These are phyloP conservation scores for Sordariomycetes sp. DNA, from an alignment of 2,329 filamentous ascomycete genomes.

Conservation along the genomic window DNA sequence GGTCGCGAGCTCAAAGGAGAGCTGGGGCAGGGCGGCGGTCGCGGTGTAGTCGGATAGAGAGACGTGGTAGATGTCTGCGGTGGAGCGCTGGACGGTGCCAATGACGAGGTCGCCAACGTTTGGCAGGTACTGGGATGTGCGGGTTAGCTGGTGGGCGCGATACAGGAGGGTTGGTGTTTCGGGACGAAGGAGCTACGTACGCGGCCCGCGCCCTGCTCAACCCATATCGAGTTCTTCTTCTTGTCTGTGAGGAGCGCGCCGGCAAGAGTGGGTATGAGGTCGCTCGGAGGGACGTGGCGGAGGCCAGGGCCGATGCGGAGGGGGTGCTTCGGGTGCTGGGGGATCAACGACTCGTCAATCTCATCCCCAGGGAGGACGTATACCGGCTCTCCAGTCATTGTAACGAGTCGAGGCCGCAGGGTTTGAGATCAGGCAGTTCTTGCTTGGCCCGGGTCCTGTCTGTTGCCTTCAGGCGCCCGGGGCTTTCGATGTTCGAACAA, in stretches of 20 bases:
- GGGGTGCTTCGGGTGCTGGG: slow-evolving; percentile 56
- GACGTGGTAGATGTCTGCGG: slow-evolving; percentile 71
- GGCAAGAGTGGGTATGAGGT: slow-evolving; percentile 57
- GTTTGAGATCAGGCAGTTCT: not conserved
- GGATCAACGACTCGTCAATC: slow-evolving; percentile 56
- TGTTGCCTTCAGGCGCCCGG: too few species aligned
- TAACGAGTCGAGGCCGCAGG: slow-evolving; percentile 2
- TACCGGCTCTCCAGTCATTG: slow-evolving; percentile 45
- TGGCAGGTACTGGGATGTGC: slow-evolving; percentile 58
- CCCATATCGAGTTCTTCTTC: slow-evolving; percentile 67
- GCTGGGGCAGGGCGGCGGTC: slow-evolving; percentile 65
- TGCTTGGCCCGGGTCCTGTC: not conserved
- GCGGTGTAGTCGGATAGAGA: slow-evolving; percentile 56
- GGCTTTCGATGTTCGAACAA: not conserved
- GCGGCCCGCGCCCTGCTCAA: slow-evolving; percentile 61
- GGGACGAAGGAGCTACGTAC: slow-evolving; percentile 30
- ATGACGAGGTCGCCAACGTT: slow-evolving; percentile 78
- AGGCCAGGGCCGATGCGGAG: slow-evolving; percentile 78
- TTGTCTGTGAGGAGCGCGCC: slow-evolving; percentile 57
- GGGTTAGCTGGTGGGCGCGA: slow-evolving; percentile 10
- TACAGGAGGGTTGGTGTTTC: slow-evolving; percentile 12
- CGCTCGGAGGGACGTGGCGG: slow-evolving; percentile 67
- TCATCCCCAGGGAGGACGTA: slow-evolving; percentile 76
- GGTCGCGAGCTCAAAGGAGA: slow-evolving; percentile 86
- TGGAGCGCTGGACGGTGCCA: slow-evolving; percentile 68